Base-by-base conservation (phyloP, 192 early-diverging fungal genomes). In the Linnemannia zychae region DNA sequence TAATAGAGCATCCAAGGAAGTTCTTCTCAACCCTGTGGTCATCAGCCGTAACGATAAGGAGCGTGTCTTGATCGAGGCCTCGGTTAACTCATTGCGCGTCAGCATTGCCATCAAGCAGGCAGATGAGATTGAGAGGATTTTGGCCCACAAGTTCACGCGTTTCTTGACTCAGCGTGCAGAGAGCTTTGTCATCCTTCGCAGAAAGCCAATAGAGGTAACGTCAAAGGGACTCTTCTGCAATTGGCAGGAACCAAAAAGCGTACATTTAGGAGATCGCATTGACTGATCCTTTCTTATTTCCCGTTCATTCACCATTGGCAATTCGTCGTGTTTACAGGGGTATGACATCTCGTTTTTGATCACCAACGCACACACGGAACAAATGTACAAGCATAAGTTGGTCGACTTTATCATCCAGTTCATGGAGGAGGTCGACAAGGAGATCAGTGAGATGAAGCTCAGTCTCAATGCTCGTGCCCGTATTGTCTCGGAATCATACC, bases 371-470 rank as follows among this genome's bases (percentile, higher is more conserved):
- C 98, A 99, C 79, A 97, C 97, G 5, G 98, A 99, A 88, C 96
- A 96, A 86, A 98, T 99, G 98, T 97, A 93, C 88, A 98, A 98
- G 92, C 97, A 99, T 92, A 99, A 99, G 88, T 89, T 99, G 80
- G 98, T 99, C 16, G 98, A 99, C 89, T 99, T 99, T 88, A 97
- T 98, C 81, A 94, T 99, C 71, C 95, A 98, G 90, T 99, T 99
- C 83, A 99, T 99, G 98, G 98, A 99, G 86, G 98, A 98, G 77
- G 98, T 99, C 24, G 98, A 99, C 89, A 98, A 97, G 91, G 98
- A 99, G 85, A 99, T 99, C 80, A 97, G 95, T 82, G 97, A 98
- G 87, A 98, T 99, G 97, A 98, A 98, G 89, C 91, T 99, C 80
- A 96, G 94, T 83, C 89, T 99, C 72, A 99, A 99, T 84, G 93